phyloP scores from a whole-genome alignment of 2,329 filamentous ascomycete species.

The Nemania serpens region DNA sequence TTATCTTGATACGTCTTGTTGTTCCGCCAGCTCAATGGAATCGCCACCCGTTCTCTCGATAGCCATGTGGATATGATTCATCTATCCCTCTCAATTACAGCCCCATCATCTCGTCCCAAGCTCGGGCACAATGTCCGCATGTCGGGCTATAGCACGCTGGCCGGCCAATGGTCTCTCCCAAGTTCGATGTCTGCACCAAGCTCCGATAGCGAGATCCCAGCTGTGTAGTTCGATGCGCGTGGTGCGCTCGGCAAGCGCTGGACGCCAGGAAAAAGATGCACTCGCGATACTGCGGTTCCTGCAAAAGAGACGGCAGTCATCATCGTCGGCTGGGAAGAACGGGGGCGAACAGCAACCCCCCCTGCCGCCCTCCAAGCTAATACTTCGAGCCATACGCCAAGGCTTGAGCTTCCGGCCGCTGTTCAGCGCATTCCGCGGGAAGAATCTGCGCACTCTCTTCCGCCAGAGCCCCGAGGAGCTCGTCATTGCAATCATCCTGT shows the following conservation, averaged over 20 bases:
- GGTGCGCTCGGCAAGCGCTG: conserved; percentile 6
- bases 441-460: conserved; percentile 46
- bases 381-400: conserved; percentile 42
- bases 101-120: neutral
- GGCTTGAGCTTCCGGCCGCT: conserved; percentile 44
- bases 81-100: neutral
- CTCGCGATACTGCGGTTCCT: conserved; percentile 25
- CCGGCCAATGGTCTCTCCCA: conserved; percentile 24
- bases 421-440: conserved; percentile 45
- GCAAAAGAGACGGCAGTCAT: conserved; percentile 37
- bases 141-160: conserved; percentile 26
- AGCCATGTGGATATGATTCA: neutral
- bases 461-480: conserved; percentile 51
- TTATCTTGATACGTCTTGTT: neutral
- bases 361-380: conserved; percentile 32
- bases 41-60: neutral
- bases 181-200: conserved; percentile 29
- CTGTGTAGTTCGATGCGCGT: conserved; percentile 14
- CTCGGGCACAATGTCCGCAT: conserved; percentile 29
- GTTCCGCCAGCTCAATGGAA: neutral
- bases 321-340: conserved; percentile 22
- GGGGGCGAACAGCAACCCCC: conserved; percentile 32
- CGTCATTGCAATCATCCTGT: conserved; percentile 49
- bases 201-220: conserved; percentile 13
- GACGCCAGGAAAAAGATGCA: conserved; percentile 16